Base-by-base conservation (phyloP, 2,329 filamentous ascomycete genomes). In the Fusarium sp. region DNA sequence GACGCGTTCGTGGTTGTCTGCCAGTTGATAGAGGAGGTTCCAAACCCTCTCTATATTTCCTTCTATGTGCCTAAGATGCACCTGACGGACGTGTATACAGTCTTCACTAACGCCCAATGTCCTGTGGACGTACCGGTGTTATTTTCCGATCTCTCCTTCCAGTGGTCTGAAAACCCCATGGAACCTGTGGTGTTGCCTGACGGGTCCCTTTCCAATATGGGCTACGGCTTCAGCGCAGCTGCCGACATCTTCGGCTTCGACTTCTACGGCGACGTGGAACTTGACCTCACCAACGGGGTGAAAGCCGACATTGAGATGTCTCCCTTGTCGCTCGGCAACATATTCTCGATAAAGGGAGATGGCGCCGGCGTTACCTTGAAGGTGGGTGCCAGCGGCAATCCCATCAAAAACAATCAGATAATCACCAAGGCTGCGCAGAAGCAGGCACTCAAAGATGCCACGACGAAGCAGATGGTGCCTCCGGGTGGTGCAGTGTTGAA, bases 41-140 rank as follows among this genome's bases (percentile, higher is more conserved):
- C 60, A 5, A 63, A 44, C 10, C 60, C 60, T 1, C 36, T 61
- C 0, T 63, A 60, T 0, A 36, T 61, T 7, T 63, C 54, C 3
- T 63, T 63, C 31, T 63, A 60, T 31, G 60, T 63, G 2, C 60
- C 60, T 2, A 9, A 60, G 38, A 31, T 63, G 54, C 44, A 63
- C 12, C n/a, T 63, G 4, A 50, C 36, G 10, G 60, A 63, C 0
- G 31, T 63, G 0, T 20, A 36, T 0, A 50, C 60, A 0, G 17
- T 50, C 4, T 63, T 63, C 1, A 63, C 60, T 1, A 44, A 63
- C 20, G 15, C 31, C 0, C 54, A 14, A 15, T 49, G 60, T 0
- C 54, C 60, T 1, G 11, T 63, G 4, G 36, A 63, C 0, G 20
- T 63, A 4, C 60, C 44, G 0, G 60, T 63, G 0, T 4, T 27